phyloP scores from a whole-genome alignment of 805 yeast genomes.

The Suhomyces kilbournensis region DNA sequence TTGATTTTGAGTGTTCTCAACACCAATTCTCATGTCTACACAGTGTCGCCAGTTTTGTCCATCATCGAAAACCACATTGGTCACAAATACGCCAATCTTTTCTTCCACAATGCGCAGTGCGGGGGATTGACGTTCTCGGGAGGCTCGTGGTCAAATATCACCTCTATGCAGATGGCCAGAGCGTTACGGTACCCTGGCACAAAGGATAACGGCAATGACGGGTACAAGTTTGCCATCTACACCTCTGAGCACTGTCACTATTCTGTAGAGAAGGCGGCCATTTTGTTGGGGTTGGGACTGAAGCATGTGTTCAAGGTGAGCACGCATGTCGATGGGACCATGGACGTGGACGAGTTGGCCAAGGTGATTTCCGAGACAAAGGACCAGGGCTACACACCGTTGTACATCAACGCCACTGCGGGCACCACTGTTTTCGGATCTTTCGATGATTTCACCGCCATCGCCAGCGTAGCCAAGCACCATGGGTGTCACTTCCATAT shows the following conservation, averaged over 20 bases:
- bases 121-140: slow-evolving; percentile 88
- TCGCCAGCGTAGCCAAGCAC: slow-evolving; percentile 51
- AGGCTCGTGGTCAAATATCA: slow-evolving; percentile 83
- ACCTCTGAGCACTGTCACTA: slow-evolving; percentile 75
- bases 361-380: slow-evolving; percentile 41
- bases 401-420: slow-evolving; percentile 79
- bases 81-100: slow-evolving; percentile 62
- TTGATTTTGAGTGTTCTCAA: slow-evolving; percentile 64
- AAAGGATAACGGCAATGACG: slow-evolving; percentile 53
- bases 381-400: slow-evolving; percentile 61
- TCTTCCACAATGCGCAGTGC: slow-evolving; percentile 48
- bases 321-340: slow-evolving; percentile 53
- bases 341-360: slow-evolving; percentile 51
- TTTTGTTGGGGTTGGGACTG: slow-evolving; percentile 69
- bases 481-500: slow-evolving; percentile 74
- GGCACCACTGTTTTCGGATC: slow-evolving; percentile 90
- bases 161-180: slow-evolving; percentile 76
- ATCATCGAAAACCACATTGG: slow-evolving; percentile 70
- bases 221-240: slow-evolving; percentile 61
- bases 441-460: slow-evolving; percentile 62
- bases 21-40: slow-evolving; percentile 82
- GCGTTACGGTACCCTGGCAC: slow-evolving; percentile 66
- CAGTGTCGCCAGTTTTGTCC: slow-evolving; percentile 79
- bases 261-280: slow-evolving; percentile 78
- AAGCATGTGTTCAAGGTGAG: slow-evolving; percentile 59